Conservation (phyloP, 1,139 yeast genomes). For the Magnusiomyces suaveolens region DNA sequence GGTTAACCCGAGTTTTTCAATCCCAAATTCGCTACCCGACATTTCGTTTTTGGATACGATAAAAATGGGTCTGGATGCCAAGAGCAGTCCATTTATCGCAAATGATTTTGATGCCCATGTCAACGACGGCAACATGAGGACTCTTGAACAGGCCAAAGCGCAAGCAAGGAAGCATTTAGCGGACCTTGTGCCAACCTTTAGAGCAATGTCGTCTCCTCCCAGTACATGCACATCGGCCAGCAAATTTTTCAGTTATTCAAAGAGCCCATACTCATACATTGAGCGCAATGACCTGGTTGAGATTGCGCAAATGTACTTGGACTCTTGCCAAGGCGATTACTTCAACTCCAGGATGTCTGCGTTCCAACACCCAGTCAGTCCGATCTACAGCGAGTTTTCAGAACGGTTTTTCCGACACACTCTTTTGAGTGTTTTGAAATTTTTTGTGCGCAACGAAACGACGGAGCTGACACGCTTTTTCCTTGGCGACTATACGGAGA, state of each 20-base stretch:
- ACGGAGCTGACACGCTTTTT: conserved; percentile 2
- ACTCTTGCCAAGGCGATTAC: not conserved
- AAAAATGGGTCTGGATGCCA: not conserved
- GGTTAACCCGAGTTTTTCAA: not conserved
- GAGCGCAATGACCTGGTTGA: not conserved
- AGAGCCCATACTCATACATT: not conserved
- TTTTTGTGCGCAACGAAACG: conserved; percentile 5
- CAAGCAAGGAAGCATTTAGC: not conserved
- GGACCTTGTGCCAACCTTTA: not conserved
- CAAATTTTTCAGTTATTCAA: not conserved
- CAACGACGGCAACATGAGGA: not conserved
- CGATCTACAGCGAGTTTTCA: not conserved
- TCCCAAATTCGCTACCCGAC: not conserved
- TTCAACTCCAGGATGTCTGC: not conserved
- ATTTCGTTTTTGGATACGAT: not conserved
- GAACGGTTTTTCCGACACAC: conserved; percentile 13
- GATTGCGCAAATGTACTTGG: not conserved
- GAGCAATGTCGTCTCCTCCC: not conserved
- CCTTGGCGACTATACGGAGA: not conserved
- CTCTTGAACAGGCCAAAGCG: not conserved
- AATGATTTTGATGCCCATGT: not conserved
- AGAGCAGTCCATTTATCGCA: not conserved
- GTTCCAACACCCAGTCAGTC: not conserved
- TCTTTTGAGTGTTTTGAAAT: conserved; percentile 5
- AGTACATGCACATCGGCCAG: not conserved